Base-by-base conservation (phyloP, 2,329 filamentous ascomycete genomes). In the Alternaria conjuncta region DNA sequence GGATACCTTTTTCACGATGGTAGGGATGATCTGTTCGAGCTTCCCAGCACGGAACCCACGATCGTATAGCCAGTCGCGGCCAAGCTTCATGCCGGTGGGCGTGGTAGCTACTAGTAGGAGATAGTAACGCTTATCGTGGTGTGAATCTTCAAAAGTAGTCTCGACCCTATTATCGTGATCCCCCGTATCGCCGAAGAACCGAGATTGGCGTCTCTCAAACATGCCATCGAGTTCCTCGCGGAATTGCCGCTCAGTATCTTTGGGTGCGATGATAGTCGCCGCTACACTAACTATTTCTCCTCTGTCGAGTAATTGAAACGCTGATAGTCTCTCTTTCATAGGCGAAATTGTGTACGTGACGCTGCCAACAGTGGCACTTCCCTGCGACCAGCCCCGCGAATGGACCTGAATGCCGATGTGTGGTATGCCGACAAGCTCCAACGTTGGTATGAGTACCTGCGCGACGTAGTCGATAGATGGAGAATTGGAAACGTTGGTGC, bases 381-480 rank as follows among this genome's bases (percentile, higher is more conserved):
- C 86, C 26, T 80, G 79, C 12, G 80, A 81, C 87, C 87, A 89
- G n/a, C 87, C 86, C 18, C 87, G 80, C 55, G 80, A 79, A 11
- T 82, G 76, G 23, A 88, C 71, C 2, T 72, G 71, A 4, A 82
- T 71, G 0, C 75, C 71, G 45, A 88, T 80, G 4, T 62, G 67
- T 3, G 85, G 84, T 13, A 88, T 77, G 6, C 86, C 86, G 32
- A 89, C 80, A 28, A 72, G 77, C 2, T 77, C 64, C 21, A 89
- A 82, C 60, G 84, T 86, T 0, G 87, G 87, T 3, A 86, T 70
- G 6, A 89, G 80, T 4, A 89, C 86, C 69, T 88, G 84, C 3
- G 77, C 64, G 10, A 87, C 77, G 68, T 89, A 89, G 53, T 89
- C 87, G 70, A 82, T 83, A 3, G 85, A 86, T 8, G 86, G 86